These are phyloP conservation scores for Ascochyta viciae-villosae DNA, from an alignment of 2,329 filamentous ascomycete genomes.

Conservation along the genomic window DNA sequence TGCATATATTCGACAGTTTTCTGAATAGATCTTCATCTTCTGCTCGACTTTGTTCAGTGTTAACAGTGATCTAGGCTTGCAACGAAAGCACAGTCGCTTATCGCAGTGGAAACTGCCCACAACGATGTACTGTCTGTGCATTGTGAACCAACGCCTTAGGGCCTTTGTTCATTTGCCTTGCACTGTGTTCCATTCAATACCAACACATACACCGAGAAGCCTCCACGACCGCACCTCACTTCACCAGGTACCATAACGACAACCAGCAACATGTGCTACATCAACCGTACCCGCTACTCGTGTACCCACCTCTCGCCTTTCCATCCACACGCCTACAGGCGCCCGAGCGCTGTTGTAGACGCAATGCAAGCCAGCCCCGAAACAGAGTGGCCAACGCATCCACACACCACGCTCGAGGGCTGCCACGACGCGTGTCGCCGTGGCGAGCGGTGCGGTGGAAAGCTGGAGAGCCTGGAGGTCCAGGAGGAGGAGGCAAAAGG, in stretches of 20 bases:
- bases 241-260: neutral
- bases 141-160: no score
- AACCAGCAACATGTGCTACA: conserved; percentile 9
- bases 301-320: conserved; percentile 14
- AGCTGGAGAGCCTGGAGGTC: conserved; percentile 10
- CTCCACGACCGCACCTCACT: neutral
- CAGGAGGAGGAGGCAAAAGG: neutral
- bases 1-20: conserved; percentile 16
- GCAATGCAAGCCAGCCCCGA: conserved; percentile 1
- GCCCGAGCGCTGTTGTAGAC: neutral
- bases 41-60: no score
- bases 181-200: neutral
- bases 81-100: no score
- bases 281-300: conserved; percentile 14
- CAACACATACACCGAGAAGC: neutral
- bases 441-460: conserved; percentile 9
- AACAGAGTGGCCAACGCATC: conserved; percentile 17
- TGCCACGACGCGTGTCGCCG: conserved; percentile 14
- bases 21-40: conserved; percentile 10
- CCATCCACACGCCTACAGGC: conserved; percentile 7
- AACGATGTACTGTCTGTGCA: no score
- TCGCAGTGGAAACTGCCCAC: no score
- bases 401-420: conserved; percentile 1
- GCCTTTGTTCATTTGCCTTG: no score
- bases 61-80: neutral